A percentile compares a stretch with the other conserved stretches of the same genome.
Evolutionary conservation across 352 stramenopile species (phyloP).

Genomic region (Phytophthora fragariae): DNA sequence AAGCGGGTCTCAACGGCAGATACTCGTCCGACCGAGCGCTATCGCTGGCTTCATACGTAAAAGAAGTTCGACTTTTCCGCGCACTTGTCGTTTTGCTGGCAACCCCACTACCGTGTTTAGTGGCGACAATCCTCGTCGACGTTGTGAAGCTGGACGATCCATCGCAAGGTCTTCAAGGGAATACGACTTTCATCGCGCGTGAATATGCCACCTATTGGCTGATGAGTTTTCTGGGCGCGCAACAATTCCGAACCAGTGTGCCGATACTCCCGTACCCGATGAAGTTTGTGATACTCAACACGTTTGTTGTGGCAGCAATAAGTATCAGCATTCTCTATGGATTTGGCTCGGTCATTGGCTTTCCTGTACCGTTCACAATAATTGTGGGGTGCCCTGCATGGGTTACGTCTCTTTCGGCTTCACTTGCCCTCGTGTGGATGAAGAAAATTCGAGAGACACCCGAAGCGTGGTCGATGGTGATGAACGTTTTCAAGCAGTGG

Average conservation of each 20-base stretch:
- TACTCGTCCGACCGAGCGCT: background rate
- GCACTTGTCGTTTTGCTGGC: background rate
- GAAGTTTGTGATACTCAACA: background rate
- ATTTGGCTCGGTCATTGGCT: background rate
- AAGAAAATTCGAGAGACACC: background rate
- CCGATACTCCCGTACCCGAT: background rate
- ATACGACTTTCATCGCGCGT: conserved; percentile 1
- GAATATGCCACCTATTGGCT: conserved; percentile 1
- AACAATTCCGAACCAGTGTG: background rate
- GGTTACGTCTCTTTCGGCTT: background rate
- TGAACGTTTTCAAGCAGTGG: conserved; percentile 3
- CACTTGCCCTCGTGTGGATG: background rate
- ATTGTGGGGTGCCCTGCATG: background rate
- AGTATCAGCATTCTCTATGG: background rate
- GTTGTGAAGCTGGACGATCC: background rate
- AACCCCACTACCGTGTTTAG: background rate
- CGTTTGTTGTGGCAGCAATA: background rate
- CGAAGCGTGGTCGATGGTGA: background rate
- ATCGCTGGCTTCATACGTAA: background rate
- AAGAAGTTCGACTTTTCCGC: background rate
- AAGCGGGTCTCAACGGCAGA: background rate
- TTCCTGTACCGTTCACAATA: background rate
- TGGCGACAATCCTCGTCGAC: background rate
- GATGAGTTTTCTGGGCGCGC: background rate
- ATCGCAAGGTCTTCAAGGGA: background rate